These are phyloP conservation scores for Sclerotinia nivalis DNA, from an alignment of 2,329 filamentous ascomycete species.

Conservation along the genomic window DNA sequence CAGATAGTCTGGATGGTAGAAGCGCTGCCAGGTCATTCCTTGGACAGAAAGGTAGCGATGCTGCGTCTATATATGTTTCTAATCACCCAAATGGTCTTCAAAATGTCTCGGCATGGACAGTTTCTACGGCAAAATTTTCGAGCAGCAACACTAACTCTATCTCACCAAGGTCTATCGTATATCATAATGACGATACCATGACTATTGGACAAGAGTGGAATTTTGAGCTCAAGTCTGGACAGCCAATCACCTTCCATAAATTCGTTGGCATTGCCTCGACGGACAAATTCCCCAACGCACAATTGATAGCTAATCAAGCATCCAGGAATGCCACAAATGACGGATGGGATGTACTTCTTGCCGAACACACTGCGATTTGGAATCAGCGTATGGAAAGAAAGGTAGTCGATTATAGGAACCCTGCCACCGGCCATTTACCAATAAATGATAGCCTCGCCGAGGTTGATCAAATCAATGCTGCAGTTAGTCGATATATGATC, in stretches of 20 bases:
- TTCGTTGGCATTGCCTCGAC: conserved; percentile 63
- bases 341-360: conserved; percentile 24
- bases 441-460: conserved; percentile 17
- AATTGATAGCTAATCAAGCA: conserved; percentile 44
- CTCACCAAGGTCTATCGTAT: conserved; percentile 22
- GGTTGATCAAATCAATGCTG: conserved; percentile 48
- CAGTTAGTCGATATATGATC: conserved; percentile 52
- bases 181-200: conserved; percentile 54
- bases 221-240: conserved; percentile 51
- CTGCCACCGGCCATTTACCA: conserved; percentile 52
- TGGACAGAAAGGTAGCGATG: conserved; percentile 50
- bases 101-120: conserved; percentile 60
- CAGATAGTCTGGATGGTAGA: conserved; percentile 63
- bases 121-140: conserved; percentile 46
- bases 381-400: conserved; percentile 39
- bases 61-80: conserved; percentile 56
- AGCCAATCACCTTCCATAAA: conserved; percentile 57
- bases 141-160: conserved; percentile 42
- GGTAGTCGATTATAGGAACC: conserved; percentile 53
- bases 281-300: conserved; percentile 59
- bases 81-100: conserved; percentile 59
- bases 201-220: conserved; percentile 60
- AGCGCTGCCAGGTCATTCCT: conserved; percentile 61
- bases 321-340: conserved; percentile 44
- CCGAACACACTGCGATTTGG: conserved; percentile 26